Conservation (phyloP, 768 basidiomycete genomes). For the Lentinula aciculospora region DNA sequence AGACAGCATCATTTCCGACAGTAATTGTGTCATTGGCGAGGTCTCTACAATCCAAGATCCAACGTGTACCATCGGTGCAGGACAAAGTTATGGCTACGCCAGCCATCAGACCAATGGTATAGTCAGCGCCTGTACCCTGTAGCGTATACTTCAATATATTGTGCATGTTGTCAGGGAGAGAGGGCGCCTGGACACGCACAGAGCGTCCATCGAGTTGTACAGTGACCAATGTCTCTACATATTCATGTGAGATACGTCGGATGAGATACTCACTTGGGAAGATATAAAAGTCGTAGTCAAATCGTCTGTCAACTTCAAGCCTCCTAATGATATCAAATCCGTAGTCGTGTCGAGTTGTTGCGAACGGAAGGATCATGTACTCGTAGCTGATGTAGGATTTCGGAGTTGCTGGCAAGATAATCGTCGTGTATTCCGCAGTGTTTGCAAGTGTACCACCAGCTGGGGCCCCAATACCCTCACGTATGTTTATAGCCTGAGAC, state of each 20-base stretch:
- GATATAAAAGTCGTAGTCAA: background rate
- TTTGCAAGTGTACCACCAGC: background rate
- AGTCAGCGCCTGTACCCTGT: background rate
- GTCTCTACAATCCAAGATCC: background rate
- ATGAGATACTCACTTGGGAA: background rate
- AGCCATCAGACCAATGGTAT: background rate
- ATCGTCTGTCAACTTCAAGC: background rate
- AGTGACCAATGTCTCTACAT: background rate
- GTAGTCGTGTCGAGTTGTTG: background rate
- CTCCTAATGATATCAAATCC: background rate
- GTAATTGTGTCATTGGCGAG: background rate
- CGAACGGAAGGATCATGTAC: background rate
- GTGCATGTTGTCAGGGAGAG: background rate
- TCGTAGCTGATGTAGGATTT: background rate
- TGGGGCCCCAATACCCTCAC: background rate
- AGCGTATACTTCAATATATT: background rate
- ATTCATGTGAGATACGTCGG: background rate
- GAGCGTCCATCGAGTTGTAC: background rate
- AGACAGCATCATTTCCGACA: background rate
- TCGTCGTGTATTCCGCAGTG: background rate
- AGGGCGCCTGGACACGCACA: background rate
- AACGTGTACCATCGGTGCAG: background rate
- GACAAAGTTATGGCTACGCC: background rate
- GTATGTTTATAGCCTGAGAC: background rate
- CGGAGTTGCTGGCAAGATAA: background rate